phyloP scores from a whole-genome alignment of 257 asterid species.

The Ligustrum vulgare region DNA sequence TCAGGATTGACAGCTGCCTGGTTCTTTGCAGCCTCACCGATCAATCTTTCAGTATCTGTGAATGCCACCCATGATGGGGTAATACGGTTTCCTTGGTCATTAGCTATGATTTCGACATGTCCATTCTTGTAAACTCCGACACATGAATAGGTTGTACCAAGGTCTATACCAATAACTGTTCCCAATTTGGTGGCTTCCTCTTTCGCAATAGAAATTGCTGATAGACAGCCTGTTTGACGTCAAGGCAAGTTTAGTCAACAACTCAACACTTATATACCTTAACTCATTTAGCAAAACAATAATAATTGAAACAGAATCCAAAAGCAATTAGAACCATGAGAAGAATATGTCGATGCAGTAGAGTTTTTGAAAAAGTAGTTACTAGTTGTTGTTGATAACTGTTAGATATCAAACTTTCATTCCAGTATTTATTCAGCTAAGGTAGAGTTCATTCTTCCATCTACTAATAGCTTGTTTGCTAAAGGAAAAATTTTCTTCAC shows the following conservation, averaged over 20 bases:
- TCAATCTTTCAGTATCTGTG: constrained; percentile 82
- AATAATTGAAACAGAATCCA: not conserved
- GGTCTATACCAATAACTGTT: constrained; percentile 89
- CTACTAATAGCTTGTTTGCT: too few species aligned
- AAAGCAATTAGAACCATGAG: not conserved
- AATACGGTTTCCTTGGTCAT: constrained; percentile 92
- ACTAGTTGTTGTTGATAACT: too few species aligned
- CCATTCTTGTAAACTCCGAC: constrained; percentile 97
- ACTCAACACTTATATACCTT: not conserved
- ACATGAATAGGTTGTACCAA: constrained; percentile 94
- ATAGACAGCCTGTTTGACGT: constrained; percentile 55
- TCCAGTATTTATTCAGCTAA: too few species aligned
- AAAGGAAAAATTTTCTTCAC: too few species aligned
- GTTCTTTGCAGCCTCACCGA: constrained; percentile 97
- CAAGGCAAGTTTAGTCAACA: not conserved
- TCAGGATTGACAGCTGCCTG: constrained; percentile 86
- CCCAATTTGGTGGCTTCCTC: constrained; percentile 83
- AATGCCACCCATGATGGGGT: constrained; percentile 98
- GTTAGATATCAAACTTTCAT: too few species aligned
- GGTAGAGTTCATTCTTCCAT: too few species aligned
- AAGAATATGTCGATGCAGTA: not conserved
- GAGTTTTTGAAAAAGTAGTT: not conserved
- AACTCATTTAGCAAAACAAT: not conserved
- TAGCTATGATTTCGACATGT: constrained; percentile 88
- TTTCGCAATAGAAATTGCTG: constrained; percentile 53